Percentiles rank a stretch among this genome's conserved stretches.
These are phyloP conservation scores for Neurospora intermedia DNA, from an alignment of 495 filamentous ascomycete species.

Conservation along the genomic window DNA sequence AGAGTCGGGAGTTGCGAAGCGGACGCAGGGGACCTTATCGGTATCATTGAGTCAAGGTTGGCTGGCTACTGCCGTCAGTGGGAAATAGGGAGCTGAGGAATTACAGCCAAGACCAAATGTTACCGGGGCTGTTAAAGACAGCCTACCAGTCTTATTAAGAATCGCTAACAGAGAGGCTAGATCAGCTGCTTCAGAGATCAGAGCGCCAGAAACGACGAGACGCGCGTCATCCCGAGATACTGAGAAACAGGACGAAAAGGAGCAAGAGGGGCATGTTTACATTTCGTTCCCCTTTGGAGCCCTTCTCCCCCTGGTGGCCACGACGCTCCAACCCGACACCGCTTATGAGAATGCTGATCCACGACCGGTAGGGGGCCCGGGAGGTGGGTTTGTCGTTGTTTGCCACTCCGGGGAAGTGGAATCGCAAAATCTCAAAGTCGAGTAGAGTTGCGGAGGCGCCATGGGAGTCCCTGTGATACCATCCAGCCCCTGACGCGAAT, in stretches of 20 bases:
- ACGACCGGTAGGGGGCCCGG: neutral
- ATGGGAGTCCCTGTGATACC: neutral
- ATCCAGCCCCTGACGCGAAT: neutral
- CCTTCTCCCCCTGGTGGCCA: neutral
- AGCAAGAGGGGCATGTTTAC: neutral
- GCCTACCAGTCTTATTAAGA: neutral
- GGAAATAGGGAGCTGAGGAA: neutral
- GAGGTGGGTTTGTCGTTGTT: neutral
- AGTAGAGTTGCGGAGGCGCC: neutral
- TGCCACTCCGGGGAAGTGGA: neutral
- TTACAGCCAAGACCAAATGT: neutral
- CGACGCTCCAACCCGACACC: neutral
- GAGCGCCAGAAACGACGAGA: neutral
- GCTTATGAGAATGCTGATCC: neutral
- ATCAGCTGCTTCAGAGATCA: neutral
- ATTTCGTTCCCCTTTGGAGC: neutral
- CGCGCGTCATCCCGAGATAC: neutral
- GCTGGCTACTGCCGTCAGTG: neutral
- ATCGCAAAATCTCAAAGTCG: neutral
- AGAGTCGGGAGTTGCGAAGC: neutral
- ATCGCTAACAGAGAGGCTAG: neutral
- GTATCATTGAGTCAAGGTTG: neutral
- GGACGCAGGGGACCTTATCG: neutral
- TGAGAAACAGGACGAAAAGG: neutral
- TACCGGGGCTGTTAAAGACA: neutral